These are phyloP conservation scores for Arthrobotrys conoides DNA, from an alignment of 2,329 filamentous ascomycete species.

Conservation along the genomic window DNA sequence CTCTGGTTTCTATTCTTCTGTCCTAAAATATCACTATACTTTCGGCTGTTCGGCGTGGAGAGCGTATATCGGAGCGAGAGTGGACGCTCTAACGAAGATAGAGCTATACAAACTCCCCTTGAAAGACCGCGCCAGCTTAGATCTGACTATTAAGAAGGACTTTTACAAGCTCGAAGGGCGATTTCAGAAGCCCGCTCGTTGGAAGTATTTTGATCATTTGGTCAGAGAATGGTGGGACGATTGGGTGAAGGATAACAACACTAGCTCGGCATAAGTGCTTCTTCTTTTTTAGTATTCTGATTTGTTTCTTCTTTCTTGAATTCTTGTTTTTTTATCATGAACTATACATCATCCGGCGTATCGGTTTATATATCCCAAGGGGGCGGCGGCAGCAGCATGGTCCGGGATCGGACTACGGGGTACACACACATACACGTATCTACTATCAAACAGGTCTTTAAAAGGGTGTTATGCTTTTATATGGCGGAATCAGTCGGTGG, in stretches of 20 bases:
- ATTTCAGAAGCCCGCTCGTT: constrained; percentile 34
- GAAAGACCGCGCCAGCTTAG: constrained; percentile 32
- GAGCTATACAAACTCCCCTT: constrained; percentile 43
- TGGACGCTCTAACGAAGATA: constrained; percentile 47
- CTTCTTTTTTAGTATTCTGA: neutral
- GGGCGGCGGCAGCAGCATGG: too few relatives aligned
- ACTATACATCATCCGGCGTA: neutral
- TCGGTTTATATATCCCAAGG: neutral
- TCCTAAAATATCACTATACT: constrained; percentile 43
- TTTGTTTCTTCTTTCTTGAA: neutral
- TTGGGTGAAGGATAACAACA: constrained; percentile 38
- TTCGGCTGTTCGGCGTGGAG: constrained; percentile 57
- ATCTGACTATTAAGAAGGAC: constrained; percentile 50
- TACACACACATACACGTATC: neutral
- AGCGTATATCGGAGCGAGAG: constrained; percentile 42
- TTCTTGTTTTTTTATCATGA: neutral
- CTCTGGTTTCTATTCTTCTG: constrained; percentile 45
- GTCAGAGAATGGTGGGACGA: constrained; percentile 54
- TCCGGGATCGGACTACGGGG: neutral
- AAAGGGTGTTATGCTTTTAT: constrained; percentile 4
- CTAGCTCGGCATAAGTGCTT: neutral
- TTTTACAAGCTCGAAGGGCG: constrained; percentile 48
- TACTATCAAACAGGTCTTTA: neutral
- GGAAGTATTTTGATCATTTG: constrained; percentile 45
- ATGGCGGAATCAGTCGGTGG: neutral